phyloP scores from a whole-genome alignment of 2,329 filamentous ascomycete species.

The Ophiognomonia clavigignenti-juglandacearum region DNA sequence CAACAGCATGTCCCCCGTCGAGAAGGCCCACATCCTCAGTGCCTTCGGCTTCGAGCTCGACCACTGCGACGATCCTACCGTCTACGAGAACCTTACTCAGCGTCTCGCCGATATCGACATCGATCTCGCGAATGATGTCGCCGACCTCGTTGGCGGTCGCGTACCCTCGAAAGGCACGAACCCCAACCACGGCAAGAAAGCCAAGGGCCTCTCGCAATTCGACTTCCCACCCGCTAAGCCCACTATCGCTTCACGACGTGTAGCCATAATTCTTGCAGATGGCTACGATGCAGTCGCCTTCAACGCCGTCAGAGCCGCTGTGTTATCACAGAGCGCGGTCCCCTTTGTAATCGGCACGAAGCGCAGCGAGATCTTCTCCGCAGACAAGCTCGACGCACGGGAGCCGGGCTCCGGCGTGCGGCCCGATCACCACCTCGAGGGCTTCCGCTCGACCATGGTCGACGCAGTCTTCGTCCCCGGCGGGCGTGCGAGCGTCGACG shows the following conservation, averaged over 20 bases:
- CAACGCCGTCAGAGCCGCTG: constrained; percentile 57
- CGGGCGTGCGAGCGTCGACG: constrained; percentile 57
- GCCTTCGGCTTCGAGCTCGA: constrained; percentile 69
- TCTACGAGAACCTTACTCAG: constrained; percentile 66
- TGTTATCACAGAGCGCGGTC: constrained; percentile 58
- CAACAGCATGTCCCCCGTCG: constrained; percentile 65
- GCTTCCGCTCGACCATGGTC: constrained; percentile 75
- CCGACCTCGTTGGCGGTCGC: constrained; percentile 63
- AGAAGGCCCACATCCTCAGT: constrained; percentile 57
- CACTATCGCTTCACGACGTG: constrained; percentile 64
- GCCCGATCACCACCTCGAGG: constrained; percentile 76
- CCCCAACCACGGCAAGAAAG: constrained; percentile 61
- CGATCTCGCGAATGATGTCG: constrained; percentile 62
- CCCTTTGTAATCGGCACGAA: constrained; percentile 69
- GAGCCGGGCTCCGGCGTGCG: constrained; percentile 48
- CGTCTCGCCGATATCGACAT: constrained; percentile 70
- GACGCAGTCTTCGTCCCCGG: constrained; percentile 75
- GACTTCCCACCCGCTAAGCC: constrained; percentile 60
- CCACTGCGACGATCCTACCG: constrained; percentile 73
- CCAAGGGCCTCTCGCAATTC: constrained; percentile 64
- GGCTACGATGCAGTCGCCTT: constrained; percentile 68
- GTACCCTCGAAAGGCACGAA: constrained; percentile 47
- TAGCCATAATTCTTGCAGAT: constrained; percentile 74
- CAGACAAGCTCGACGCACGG: constrained; percentile 51
- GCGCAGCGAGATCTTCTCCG: constrained; percentile 60